Percentiles rank a stretch among this genome's conserved stretches.
Conservation (phyloP, 2,329 filamentous ascomycete genomes). For the Aspergillus costaricaensis region DNA sequence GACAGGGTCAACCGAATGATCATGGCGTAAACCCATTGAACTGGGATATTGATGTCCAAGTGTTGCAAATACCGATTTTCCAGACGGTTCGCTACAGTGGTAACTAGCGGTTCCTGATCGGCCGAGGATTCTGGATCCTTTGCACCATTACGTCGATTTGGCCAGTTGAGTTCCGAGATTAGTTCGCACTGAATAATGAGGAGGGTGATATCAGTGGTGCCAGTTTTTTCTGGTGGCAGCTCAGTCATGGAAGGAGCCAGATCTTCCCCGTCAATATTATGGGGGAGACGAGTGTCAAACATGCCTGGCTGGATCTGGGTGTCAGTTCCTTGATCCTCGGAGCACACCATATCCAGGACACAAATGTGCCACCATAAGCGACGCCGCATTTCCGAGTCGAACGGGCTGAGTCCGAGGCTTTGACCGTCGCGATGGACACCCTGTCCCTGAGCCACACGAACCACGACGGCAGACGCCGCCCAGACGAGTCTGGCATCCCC, state of each 20-base stretch:
- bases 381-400: conserved; percentile 30
- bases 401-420: conserved; percentile 8
- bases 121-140: neutral
- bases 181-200: conserved; percentile 23
- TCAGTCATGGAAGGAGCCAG: conserved; percentile 20
- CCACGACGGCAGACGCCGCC: conserved; percentile 7
- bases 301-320: conserved; percentile 26
- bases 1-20: conserved; percentile 66
- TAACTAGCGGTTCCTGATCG: conserved; percentile 25
- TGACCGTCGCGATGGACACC: conserved; percentile 16
- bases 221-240: conserved; percentile 5
- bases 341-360: conserved; percentile 30
- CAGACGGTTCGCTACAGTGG: conserved; percentile 29
- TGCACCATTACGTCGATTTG: neutral
- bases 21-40: conserved; percentile 65
- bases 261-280: conserved; percentile 28
- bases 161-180: conserved; percentile 18
- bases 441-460: conserved; percentile 12
- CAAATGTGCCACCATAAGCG: conserved; percentile 35
- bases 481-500: conserved; percentile 13
- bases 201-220: conserved; percentile 31
- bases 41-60: conserved; percentile 41
- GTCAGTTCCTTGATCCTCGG: conserved; percentile 30
- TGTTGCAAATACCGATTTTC: conserved; percentile 31
- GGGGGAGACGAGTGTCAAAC: conserved; percentile 27